phyloP scores from a whole-genome alignment of 164 flowering plant genomes.

The Cinnamomum micranthum region DNA sequence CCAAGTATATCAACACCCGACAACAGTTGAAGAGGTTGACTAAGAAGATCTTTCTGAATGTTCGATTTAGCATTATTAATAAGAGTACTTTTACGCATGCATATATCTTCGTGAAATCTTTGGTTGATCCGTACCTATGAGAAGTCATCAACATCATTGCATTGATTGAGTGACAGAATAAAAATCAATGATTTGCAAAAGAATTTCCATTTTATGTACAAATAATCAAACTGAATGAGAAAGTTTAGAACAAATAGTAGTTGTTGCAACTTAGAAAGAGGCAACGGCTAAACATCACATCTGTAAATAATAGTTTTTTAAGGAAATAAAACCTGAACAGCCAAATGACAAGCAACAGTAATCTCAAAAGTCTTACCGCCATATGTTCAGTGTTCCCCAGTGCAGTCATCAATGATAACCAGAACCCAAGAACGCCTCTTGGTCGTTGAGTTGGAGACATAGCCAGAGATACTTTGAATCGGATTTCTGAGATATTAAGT shows the following conservation, averaged over 20 bases:
- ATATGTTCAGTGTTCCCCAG: constrained; percentile 97
- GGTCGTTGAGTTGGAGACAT: constrained; percentile 99
- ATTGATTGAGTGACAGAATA: not conserved
- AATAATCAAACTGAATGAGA: not conserved
- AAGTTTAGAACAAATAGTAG: not conserved
- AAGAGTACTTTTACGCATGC: constrained; percentile 87
- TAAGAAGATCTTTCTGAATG: constrained; percentile 84
- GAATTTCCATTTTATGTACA: not conserved
- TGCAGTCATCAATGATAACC: constrained; percentile 99
- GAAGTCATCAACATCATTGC: constrained; percentile 5
- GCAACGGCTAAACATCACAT: not conserved
- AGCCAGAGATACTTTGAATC: constrained; percentile 85
- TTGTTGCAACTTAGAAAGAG: not conserved
- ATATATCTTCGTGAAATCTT: constrained; percentile 70
- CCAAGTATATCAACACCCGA: constrained; percentile 98
- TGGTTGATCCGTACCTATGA: constrained; percentile 80
- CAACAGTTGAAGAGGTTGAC: constrained; percentile 96
- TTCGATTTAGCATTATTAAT: constrained; percentile 63
- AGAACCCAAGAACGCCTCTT: constrained; percentile 97
- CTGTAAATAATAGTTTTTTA: not conserved
- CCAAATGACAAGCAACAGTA: not conserved
- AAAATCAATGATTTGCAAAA: not conserved
- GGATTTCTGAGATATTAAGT: constrained; percentile 82
- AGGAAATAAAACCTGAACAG: not conserved
- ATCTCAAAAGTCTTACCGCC: constrained; percentile 58